Base-by-base conservation (phyloP, 106 monocot genomes). In the Phalaenopsis equestris region DNA sequence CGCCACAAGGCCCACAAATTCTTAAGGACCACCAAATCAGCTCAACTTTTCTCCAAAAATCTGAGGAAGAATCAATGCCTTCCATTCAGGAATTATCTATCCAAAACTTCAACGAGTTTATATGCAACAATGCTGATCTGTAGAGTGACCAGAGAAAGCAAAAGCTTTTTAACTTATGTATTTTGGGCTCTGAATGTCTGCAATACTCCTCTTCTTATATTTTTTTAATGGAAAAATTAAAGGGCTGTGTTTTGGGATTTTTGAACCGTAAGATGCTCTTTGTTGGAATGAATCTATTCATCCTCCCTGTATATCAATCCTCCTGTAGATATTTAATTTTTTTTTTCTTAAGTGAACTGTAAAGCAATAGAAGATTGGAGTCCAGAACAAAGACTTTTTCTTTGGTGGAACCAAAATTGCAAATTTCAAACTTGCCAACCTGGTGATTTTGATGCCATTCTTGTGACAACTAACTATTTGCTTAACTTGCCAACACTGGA, bases 401-500 rank as follows among this genome's bases (percentile, higher is more conserved):
- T 70, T 9, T 39, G 39, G 39, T 41, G 70, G 36, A 70, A 74
- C 6, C 43, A 43, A 42, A 6, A 1, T 73, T 41, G 73, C 81
- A 41, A 80, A 72, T 47, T 70, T 73, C 72, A 67, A 81, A 58
- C 49, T 24, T 81, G 55, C 75, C 81, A 75, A 57, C 75, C 56
- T 81, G 73, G 55, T 56, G 41, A 74, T 21, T 57, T 81, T 75
- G 73, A 74, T 74, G 56, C 74, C 18, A 42, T 74, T 72, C 41
- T 56, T 47, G 5, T 73, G 47, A 52, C 43, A 21, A 74, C 42
- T 38, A 49, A 9, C 61, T 74, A 19, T 74, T 61, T 80, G 19
- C 39, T 56, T 17, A 18, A 46, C 36, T 37, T 49, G 38, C 80
- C 68, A 80, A 68, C 73, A 38, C 18, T 73, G 72, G 70, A 49